A percentile compares a stretch with the other conserved stretches of the same genome.
These are phyloP conservation scores for Trichophyton rubrum DNA, from an alignment of 2,329 filamentous ascomycete genomes.

Conservation along the genomic window DNA sequence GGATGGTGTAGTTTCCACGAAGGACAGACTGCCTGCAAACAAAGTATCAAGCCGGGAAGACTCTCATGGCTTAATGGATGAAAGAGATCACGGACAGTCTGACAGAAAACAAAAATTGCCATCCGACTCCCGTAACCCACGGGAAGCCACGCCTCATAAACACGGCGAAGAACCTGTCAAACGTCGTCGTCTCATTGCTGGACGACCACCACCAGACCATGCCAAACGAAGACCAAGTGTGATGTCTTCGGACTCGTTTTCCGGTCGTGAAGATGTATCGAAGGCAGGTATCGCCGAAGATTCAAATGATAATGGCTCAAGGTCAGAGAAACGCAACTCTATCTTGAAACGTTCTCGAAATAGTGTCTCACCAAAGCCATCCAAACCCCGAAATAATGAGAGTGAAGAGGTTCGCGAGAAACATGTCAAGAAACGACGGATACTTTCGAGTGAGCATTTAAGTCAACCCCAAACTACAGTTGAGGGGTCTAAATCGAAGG, in stretches of 20 bases:
- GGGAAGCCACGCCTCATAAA: conserved; percentile 19
- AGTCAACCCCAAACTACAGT: conserved; percentile 14
- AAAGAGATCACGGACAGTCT: not conserved
- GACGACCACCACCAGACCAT: conserved; percentile 29
- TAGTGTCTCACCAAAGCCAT: conserved; percentile 31
- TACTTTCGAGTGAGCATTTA: conserved; percentile 28
- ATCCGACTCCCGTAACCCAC: conserved; percentile 17
- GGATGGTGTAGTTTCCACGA: conserved; percentile 16
- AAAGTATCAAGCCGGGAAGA: conserved; percentile 21
- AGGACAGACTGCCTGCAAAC: conserved; percentile 18
- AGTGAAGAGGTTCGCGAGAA: conserved; percentile 20
- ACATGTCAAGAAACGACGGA: conserved; percentile 34
- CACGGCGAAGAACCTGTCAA: conserved; percentile 27
- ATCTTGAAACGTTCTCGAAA: conserved; percentile 31
- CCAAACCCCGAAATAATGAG: conserved; percentile 22
- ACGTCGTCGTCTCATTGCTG: conserved; percentile 30
- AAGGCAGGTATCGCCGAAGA: conserved; percentile 21
- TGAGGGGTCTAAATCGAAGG: conserved; percentile 16
- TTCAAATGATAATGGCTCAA: conserved; percentile 16
- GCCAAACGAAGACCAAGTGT: conserved; percentile 22
- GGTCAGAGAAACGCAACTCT: conserved; percentile 12
- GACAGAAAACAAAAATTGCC: conserved; percentile 19
- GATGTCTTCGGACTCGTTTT: conserved; percentile 30
- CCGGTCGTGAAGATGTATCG: conserved; percentile 26
- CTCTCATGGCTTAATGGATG: conserved; percentile 14